These are phyloP conservation scores for Colletotrichum cordylinicola DNA, from an alignment of 2,329 filamentous ascomycete species.

Conservation along the genomic window DNA sequence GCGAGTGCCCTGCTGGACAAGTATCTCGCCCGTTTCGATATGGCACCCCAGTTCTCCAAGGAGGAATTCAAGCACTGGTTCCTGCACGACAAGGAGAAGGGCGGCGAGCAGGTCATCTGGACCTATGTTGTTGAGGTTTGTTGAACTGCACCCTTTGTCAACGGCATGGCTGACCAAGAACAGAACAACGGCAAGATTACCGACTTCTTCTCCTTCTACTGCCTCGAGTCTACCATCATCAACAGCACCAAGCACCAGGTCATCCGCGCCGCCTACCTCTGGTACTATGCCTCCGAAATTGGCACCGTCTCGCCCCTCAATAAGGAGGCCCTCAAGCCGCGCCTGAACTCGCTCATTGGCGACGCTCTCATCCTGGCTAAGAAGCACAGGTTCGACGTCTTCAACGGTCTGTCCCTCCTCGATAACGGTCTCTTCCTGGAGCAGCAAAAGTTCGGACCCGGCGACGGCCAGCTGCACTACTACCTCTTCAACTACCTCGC, in stretches of 20 bases:
- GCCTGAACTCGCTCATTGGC: conserved; percentile 80
- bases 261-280: conserved; percentile 91
- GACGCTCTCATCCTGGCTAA: conserved; percentile 91
- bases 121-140: conserved; percentile 84
- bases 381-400: conserved; percentile 86
- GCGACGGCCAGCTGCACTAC: conserved; percentile 94
- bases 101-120: conserved; percentile 86
- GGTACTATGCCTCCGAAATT: conserved; percentile 91
- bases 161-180: conserved; percentile 18
- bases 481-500: conserved; percentile 98
- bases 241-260: conserved; percentile 77
- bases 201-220: conserved; percentile 98
- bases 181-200: conserved; percentile 76
- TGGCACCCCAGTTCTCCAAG: conserved; percentile 80
- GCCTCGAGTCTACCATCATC: conserved; percentile 91
- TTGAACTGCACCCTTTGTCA: background rate
- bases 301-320: conserved; percentile 67
- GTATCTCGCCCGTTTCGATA: conserved; percentile 81
- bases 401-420: conserved; percentile 92
- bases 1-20: conserved; percentile 77
- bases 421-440: conserved; percentile 95
- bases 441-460: conserved; percentile 91
- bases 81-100: conserved; percentile 68
- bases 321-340: conserved; percentile 70
- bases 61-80: conserved; percentile 92